Conservation (phyloP, 257 asterid species). For the Perilla frutescens region DNA sequence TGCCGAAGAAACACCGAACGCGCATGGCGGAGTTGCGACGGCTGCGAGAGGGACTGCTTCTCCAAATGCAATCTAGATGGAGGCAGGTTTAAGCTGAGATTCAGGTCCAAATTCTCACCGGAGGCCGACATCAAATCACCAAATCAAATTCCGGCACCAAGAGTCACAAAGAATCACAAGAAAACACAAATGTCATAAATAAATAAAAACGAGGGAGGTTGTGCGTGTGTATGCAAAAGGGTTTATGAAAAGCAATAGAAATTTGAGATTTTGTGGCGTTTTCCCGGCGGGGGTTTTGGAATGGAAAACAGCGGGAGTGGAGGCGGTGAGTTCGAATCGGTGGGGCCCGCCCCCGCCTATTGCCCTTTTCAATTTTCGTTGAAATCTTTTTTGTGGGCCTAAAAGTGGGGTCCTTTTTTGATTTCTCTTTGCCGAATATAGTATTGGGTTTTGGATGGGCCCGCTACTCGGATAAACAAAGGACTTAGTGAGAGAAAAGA, state of each 20-base stretch:
- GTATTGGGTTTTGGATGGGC: no score
- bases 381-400: no score
- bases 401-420: no score
- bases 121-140: conserved; percentile 41
- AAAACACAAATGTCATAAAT: background rate
- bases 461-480: no score
- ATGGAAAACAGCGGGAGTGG: conserved; percentile 48
- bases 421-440: no score
- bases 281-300: conserved; percentile 21
- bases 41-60: conserved; percentile 30
- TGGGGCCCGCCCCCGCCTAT: conserved; percentile 40
- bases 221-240: background rate
- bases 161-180: background rate
- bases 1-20: conserved; percentile 33
- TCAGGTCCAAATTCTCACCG: conserved; percentile 55
- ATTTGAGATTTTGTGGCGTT: background rate
- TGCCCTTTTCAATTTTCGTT: conserved; percentile 15
- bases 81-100: conserved; percentile 47
- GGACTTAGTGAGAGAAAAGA: no score
- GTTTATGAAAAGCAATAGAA: background rate
- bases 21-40: conserved; percentile 22
- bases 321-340: conserved; percentile 51
- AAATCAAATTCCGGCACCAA: background rate
- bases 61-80: conserved; percentile 42
- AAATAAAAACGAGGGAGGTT: no score